Percentiles rank a stretch among this genome's conserved stretches.
These are phyloP conservation scores for Xylaria sp. DNA, from an alignment of 2,329 filamentous ascomycete genomes.

Conservation along the genomic window DNA sequence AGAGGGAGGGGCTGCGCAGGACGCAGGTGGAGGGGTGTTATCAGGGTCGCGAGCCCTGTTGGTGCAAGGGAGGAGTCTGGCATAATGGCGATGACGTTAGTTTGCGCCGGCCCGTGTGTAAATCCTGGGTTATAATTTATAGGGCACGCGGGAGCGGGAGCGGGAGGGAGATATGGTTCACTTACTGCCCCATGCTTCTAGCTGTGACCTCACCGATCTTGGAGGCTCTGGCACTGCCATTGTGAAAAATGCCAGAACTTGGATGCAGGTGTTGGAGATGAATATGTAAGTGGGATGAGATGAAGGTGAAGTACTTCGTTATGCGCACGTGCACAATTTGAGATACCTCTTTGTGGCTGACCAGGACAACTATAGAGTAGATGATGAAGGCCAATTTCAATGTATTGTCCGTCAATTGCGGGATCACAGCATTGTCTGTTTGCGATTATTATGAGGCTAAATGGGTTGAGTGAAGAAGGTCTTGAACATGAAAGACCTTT, in stretches of 20 bases:
- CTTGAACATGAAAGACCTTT: neutral
- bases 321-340: neutral
- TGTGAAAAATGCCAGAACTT: constrained; percentile 2
- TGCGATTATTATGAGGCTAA: neutral
- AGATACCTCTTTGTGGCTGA: neutral
- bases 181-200: constrained; percentile 64
- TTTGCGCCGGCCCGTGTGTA: neutral
- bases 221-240: constrained; percentile 51
- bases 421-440: neutral
- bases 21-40: constrained; percentile 66
- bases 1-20: constrained; percentile 64
- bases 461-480: neutral
- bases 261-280: neutral
- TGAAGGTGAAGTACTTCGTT: neutral
- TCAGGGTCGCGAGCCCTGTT: constrained; percentile 66
- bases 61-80: constrained; percentile 65
- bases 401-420: neutral
- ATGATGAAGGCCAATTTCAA: neutral
- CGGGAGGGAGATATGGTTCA: constrained; percentile 34
- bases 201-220: constrained; percentile 50
- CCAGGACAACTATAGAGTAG: neutral
- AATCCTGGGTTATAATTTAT: neutral
- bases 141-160: neutral
- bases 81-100: neutral
- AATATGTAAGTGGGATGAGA: neutral